Evolutionary conservation across 345 rosid genomes (phyloP), one percentile per base, ranked within the genome.

Genomic region (Physaria fendleri): DNA sequence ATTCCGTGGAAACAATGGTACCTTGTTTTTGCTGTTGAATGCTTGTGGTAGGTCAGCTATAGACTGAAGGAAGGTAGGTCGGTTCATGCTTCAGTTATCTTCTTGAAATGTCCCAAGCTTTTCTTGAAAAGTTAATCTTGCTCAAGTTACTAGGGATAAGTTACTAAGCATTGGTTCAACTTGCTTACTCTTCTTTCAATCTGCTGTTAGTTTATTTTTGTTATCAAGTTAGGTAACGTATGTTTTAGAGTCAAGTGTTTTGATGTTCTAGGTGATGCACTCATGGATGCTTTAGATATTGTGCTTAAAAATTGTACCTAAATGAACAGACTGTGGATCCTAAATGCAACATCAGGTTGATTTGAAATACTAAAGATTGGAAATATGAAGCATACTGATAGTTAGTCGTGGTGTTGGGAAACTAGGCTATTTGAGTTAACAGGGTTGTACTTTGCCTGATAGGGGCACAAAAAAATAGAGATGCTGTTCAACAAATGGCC

Each of bases 321-420:
- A 89, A 92, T 92, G 98, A 92, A 92, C 80, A 92, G 86, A 69
- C 77, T 92, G 28, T 92, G 98, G 98, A 97, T 92, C 78, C 89
- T 97, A n/a, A 76, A 86, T 92, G 98, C 98, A 92, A 73, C 95
- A 92, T 76, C 98, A 92, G 98, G 98, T 92, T 88, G 78, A 93
- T 88, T 78, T 30, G 25, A 21, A 25, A 6, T 47, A 14, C 6
- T 40, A 12, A 22, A 21, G 28, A 11, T 46, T 25, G 18, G 4
- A 4, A 32, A 23, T 6, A 14, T 65, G 47, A 65, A 29, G 6
- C 39, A 32, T 34, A 17, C 14, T 30, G 32, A 58, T 27, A 50
- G 30, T 24, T 41, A 14, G 48, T 32, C 5, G 7, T 23, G 43
- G 20, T 55, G 48, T 21, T 56, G 14, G 41, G 50, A 34, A 1